A percentile compares a stretch with the other conserved stretches of the same genome.
phyloP scores from a whole-genome alignment of 129 eudicot genomes.

The Lactuca saligna region DNA sequence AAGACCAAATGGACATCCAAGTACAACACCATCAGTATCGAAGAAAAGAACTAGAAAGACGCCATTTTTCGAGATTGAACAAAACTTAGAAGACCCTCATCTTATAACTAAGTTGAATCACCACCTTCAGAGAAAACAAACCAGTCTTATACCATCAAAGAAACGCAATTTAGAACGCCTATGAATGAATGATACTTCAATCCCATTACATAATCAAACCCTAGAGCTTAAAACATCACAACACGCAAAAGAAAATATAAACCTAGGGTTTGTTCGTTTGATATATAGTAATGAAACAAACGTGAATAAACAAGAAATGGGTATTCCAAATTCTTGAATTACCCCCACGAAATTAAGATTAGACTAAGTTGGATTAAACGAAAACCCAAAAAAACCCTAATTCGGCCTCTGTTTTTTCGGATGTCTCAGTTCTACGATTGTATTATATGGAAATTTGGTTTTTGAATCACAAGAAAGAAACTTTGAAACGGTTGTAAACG shows the following conservation, averaged over 20 bases:
- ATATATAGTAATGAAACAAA: slow-evolving; percentile 11
- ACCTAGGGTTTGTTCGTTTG: slow-evolving; percentile 20
- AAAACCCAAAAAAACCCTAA: slow-evolving; percentile 29
- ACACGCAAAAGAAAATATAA: slow-evolving; percentile 10
- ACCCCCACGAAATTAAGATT: background rate
- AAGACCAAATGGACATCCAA: slow-evolving; percentile 11
- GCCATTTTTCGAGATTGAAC: slow-evolving; percentile 17
- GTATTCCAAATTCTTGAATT: background rate
- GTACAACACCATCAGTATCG: background rate
- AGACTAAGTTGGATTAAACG: slow-evolving; percentile 8
- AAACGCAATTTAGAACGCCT: slow-evolving; percentile 10
- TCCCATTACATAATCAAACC: slow-evolving; percentile 16
- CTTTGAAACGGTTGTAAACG: slow-evolving; percentile 1
- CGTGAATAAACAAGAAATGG: slow-evolving; percentile 7
- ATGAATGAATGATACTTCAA: slow-evolving; percentile 14
- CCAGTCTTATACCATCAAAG: slow-evolving; percentile 17
- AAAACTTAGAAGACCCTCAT: slow-evolving; percentile 26
- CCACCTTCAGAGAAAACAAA: slow-evolving; percentile 15
- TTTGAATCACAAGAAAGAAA: background rate
- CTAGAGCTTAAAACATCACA: slow-evolving; percentile 15
- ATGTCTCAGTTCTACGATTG: background rate
- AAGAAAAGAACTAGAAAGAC: background rate
- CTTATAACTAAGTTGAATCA: slow-evolving; percentile 21
- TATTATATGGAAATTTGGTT: background rate
- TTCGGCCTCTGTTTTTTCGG: slow-evolving; percentile 11